Evolutionary conservation across 495 filamentous ascomycete species (phyloP).

Genomic region (Elaphomyces granulatus): DNA sequence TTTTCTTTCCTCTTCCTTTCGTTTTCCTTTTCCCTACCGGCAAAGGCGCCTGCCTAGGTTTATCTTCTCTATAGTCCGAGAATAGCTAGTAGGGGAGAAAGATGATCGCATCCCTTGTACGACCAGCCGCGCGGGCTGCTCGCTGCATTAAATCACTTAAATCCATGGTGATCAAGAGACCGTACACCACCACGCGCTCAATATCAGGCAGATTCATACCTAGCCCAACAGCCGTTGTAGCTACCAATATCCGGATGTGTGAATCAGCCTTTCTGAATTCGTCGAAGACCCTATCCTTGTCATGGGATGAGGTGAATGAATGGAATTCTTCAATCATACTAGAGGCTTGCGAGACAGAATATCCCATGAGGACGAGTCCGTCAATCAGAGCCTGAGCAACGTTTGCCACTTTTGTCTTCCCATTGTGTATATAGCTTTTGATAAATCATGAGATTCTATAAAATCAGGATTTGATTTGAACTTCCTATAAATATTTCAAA

Average conservation of each 20-base stretch:
- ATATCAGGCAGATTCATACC: not conserved
- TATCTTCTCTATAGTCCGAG: too few species aligned
- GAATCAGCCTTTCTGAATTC: not conserved
- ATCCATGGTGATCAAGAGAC: not conserved
- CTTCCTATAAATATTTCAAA: too few species aligned
- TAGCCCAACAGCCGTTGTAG: not conserved
- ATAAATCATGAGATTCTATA: too few species aligned
- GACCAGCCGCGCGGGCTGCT: not conserved
- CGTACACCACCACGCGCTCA: not conserved
- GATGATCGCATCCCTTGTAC: not conserved
- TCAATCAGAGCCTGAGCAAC: not conserved
- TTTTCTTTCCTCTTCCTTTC: conserved; percentile 1
- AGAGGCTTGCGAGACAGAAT: not conserved
- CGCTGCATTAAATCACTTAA: not conserved
- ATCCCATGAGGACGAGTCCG: not conserved
- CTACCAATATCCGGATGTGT: not conserved
- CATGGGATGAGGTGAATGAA: not conserved
- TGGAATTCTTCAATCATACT: not conserved
- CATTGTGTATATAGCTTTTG: too few species aligned
- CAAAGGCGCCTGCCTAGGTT: too few species aligned
- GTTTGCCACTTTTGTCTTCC: not conserved
- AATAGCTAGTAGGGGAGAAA: too few species aligned
- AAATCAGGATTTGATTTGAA: too few species aligned
- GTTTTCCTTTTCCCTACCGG: not conserved
- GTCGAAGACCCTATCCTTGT: not conserved